Percentiles rank a stretch among this genome's conserved stretches.
These are phyloP conservation scores for Cadophora luteo-olivacea DNA, from an alignment of 2,329 filamentous ascomycete species.

Conservation along the genomic window DNA sequence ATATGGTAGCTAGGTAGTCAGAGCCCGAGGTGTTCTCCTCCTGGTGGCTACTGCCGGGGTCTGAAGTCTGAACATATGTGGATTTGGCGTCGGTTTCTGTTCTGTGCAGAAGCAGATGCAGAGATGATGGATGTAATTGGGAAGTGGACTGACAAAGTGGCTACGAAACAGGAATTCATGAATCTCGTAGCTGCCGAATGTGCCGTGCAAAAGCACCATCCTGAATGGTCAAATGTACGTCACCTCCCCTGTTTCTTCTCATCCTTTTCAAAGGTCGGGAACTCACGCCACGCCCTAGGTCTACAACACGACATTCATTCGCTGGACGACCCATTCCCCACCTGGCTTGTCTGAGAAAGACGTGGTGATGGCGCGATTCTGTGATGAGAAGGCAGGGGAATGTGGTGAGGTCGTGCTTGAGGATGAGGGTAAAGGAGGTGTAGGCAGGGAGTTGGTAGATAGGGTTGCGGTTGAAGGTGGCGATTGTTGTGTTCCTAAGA, in stretches of 20 bases:
- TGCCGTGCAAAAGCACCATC: conserved; percentile 73
- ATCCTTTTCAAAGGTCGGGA: neutral
- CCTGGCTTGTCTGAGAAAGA: conserved; percentile 70
- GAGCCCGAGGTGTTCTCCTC: neutral
- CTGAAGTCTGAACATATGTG: neutral
- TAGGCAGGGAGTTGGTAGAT: conserved; percentile 53
- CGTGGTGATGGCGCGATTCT: conserved; percentile 64
- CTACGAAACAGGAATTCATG: conserved; percentile 70
- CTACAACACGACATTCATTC: conserved; percentile 73
- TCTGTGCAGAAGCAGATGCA: neutral
- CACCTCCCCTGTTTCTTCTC: neutral
- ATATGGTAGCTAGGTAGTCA: neutral
- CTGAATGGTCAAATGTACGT: conserved; percentile 76
- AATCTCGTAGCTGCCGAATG: conserved; percentile 72
- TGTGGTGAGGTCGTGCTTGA: conserved; percentile 57
- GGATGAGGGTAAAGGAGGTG: conserved; percentile 21
- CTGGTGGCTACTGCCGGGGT: neutral
- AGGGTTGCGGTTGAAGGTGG: conserved; percentile 53
- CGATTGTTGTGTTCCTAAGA: conserved; percentile 61
- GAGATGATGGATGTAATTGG: neutral
- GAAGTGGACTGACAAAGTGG: conserved; percentile 1
- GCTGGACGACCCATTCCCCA: conserved; percentile 76
- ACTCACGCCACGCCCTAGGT: conserved; percentile 52
- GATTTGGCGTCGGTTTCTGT: no score
- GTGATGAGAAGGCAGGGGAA: conserved; percentile 63